These are phyloP conservation scores for Wallacemonas sp. DNA, from an alignment of 208 protist species.

Conservation along the genomic window DNA sequence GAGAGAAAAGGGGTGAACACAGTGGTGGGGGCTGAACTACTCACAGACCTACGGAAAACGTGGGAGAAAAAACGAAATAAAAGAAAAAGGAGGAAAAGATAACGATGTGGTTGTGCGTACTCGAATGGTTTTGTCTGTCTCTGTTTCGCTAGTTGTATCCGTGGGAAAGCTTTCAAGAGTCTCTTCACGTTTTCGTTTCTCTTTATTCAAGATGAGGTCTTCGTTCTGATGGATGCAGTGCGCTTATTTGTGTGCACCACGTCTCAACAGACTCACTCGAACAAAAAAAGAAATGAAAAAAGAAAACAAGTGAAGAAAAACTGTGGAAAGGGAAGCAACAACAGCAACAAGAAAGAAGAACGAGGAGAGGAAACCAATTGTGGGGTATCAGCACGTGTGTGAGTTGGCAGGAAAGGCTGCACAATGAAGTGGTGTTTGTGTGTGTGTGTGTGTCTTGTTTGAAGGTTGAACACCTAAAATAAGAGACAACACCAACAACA, in stretches of 20 bases:
- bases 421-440: not conserved
- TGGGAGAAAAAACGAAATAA: constrained; percentile 3
- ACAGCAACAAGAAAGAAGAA: constrained; percentile 22
- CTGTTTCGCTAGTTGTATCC: not conserved
- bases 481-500: too few species aligned
- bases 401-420: constrained; percentile 13
- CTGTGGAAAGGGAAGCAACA: not conserved
- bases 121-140: not conserved
- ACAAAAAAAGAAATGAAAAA: constrained; percentile 3
- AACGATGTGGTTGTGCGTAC: constrained; percentile 9
- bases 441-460: constrained; percentile 7
- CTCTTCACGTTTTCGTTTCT: not conserved
- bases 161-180: not conserved
- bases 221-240: constrained; percentile 7
- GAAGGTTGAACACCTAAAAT: too few species aligned
- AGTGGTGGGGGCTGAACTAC: too few species aligned
- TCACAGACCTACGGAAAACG: not conserved
- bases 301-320: constrained; percentile 4
- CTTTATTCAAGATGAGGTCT: not conserved
- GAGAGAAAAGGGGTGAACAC: too few species aligned
- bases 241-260: too few species aligned
- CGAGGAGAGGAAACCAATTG: too few species aligned
- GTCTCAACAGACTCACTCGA: not conserved
- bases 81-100: not conserved
- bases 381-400: too few species aligned